Evolutionary conservation across 2,329 filamentous ascomycete genomes (phyloP).

Genomic region (Phoma herbarum): DNA sequence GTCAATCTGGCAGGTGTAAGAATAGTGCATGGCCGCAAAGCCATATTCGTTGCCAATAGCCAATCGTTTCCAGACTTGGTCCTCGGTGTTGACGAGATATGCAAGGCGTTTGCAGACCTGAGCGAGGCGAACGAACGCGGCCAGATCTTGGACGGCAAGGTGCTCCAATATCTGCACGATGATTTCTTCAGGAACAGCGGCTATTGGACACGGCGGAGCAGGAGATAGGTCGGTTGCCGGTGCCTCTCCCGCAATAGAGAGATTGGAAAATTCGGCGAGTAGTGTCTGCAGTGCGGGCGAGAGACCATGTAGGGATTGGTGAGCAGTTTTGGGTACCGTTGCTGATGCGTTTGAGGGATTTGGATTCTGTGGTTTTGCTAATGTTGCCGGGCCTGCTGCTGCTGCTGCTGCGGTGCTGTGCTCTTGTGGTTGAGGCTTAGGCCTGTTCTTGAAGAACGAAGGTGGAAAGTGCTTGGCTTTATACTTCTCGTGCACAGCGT

Average conservation of each 20-base stretch:
- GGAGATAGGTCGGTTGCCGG: slow-evolving; percentile 76
- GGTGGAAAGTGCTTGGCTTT: slow-evolving; percentile 89
- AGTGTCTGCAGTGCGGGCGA: slow-evolving; percentile 71
- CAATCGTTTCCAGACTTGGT: slow-evolving; percentile 84
- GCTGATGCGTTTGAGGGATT: slow-evolving; percentile 61
- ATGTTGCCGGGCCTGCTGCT: slow-evolving; percentile 45
- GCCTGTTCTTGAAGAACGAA: slow-evolving; percentile 56
- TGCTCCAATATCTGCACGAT: slow-evolving; percentile 79
- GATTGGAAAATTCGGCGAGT: slow-evolving; percentile 75
- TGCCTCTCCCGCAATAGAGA: slow-evolving; percentile 73
- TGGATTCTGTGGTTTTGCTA: slow-evolving; percentile 51
- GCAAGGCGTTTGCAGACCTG: slow-evolving; percentile 88
- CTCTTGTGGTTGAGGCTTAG: slow-evolving; percentile 20
- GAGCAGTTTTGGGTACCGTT: slow-evolving; percentile 63
- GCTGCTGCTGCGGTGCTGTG: slow-evolving; percentile 14
- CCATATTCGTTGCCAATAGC: slow-evolving; percentile 76
- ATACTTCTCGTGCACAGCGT: slow-evolving; percentile 83
- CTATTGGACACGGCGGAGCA: slow-evolving; percentile 80
- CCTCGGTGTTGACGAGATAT: slow-evolving; percentile 83
- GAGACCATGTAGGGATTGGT: slow-evolving; percentile 65
- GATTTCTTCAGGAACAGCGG: slow-evolving; percentile 82
- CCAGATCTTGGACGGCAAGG: slow-evolving; percentile 77
- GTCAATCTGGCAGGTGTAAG: slow-evolving; percentile 70
- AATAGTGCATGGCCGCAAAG: slow-evolving; percentile 83
- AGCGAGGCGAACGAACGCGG: slow-evolving; percentile 76